Conservation (phyloP, 176 grass and related monocot genomes). For the Echinochloa phyllopogon region DNA sequence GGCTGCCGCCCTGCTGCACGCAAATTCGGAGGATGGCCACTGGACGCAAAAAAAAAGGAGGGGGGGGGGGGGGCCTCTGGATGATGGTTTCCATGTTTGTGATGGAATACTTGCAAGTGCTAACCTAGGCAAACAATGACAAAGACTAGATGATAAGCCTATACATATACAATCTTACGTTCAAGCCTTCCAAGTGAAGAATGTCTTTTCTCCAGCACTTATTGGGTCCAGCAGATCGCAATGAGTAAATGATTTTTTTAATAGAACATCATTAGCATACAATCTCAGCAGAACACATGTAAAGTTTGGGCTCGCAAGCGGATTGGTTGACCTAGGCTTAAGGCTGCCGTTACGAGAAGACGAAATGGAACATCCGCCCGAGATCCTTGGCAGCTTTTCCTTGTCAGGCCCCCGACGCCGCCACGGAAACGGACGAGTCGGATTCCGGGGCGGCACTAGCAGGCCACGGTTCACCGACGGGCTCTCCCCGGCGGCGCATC, state of each 20-base stretch:
- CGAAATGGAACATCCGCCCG: not conserved
- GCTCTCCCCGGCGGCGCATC: conserved; percentile 9
- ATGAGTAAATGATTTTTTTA: too few relatives aligned
- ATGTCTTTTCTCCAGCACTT: conserved; percentile 28
- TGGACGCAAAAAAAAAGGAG: not conserved
- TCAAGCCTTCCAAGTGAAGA: conserved; percentile 55
- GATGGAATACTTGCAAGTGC: not conserved
- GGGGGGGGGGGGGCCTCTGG: not conserved
- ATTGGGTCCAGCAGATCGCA: not conserved
- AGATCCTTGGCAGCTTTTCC: not conserved
- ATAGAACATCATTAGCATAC: not conserved
- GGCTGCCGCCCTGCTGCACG: not conserved
- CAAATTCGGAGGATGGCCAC: not conserved
- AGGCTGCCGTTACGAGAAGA: not conserved
- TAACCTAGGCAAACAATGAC: conserved; percentile 31
- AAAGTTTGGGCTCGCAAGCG: not conserved
- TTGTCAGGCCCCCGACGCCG: not conserved
- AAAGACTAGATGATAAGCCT: conserved; percentile 27
- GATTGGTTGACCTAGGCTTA: not conserved
- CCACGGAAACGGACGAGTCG: not conserved
- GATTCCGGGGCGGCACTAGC: conserved; percentile 2
- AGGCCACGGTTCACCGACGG: not conserved
- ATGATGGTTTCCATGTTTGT: conserved; percentile 45
- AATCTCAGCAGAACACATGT: not conserved
- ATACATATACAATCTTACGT: not conserved